Evolutionary conservation across 257 asterid species (phyloP).

Genomic region (Sherardia arvensis): DNA sequence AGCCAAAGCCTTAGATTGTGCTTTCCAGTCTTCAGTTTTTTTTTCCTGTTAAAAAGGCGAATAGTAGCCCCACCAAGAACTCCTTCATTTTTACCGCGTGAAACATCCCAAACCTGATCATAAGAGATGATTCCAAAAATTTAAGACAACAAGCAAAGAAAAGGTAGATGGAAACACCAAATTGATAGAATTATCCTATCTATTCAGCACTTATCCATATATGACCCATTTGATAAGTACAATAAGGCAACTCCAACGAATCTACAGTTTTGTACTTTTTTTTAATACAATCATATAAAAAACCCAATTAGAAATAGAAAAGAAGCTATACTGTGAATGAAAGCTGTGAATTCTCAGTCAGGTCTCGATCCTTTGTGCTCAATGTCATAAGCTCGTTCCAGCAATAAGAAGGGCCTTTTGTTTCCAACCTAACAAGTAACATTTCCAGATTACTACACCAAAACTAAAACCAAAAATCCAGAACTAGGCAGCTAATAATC

Average conservation of each 20-base stretch:
- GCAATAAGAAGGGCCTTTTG: conserved; percentile 68
- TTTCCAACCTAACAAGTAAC: conserved; percentile 55
- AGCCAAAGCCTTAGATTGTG: conserved; percentile 93
- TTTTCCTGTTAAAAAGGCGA: conserved; percentile 78
- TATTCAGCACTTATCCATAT: no score
- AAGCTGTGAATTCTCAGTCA: conserved; percentile 86
- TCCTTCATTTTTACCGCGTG: conserved; percentile 58
- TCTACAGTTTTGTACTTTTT: not conserved
- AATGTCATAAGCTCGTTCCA: conserved; percentile 91
- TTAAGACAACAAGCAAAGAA: not conserved
- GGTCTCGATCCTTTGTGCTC: conserved; percentile 91
- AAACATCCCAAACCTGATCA: conserved; percentile 79
- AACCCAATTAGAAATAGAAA: not conserved
- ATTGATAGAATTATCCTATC: not conserved
- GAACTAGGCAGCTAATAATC: not conserved
- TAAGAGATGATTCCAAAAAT: conserved; percentile 2
- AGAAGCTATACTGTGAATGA: conserved; percentile 44
- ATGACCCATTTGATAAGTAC: no score
- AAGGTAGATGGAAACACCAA: not conserved
- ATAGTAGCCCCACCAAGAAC: conserved; percentile 95
- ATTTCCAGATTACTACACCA: not conserved
- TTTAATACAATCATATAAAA: not conserved
- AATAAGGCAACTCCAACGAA: not conserved
- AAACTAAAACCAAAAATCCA: conserved; percentile 5
- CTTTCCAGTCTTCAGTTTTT: conserved; percentile 88